Percentiles rank a stretch among this genome's conserved stretches.
Evolutionary conservation across 2,329 filamentous ascomycete genomes (phyloP).

Genomic region (Botryosphaeria dothidea): DNA sequence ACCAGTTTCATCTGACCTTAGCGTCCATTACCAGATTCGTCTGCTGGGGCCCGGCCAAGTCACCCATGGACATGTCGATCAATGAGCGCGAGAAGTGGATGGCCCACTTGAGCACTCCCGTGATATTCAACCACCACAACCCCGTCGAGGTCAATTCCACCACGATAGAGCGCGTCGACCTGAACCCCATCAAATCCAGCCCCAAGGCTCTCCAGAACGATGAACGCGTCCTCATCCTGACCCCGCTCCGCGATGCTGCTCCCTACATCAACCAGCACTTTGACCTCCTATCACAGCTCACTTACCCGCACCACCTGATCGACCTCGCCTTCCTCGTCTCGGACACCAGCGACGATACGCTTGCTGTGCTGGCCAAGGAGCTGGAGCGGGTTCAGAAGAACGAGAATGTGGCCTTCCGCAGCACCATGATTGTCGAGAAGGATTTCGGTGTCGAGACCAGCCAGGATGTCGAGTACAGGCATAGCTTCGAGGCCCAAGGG

Average conservation of each 20-base stretch:
- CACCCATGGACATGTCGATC: constrained; percentile 91
- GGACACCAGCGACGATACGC: constrained; percentile 87
- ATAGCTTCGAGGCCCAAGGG: constrained; percentile 83
- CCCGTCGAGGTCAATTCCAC: constrained; percentile 81
- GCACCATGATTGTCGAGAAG: constrained; percentile 83
- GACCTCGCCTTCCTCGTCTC: constrained; percentile 93
- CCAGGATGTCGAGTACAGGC: constrained; percentile 79
- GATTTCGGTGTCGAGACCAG: constrained; percentile 78
- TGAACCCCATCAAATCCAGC: constrained; percentile 83
- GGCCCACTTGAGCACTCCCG: constrained; percentile 83
- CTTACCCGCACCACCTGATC: constrained; percentile 93
- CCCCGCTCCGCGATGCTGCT: constrained; percentile 87
- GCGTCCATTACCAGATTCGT: constrained; percentile 70
- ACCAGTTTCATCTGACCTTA: neutral
- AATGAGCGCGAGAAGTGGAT: constrained; percentile 93
- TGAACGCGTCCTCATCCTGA: constrained; percentile 88
- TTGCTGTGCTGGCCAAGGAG: constrained; percentile 82
- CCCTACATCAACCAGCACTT: constrained; percentile 85
- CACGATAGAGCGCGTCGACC: constrained; percentile 76
- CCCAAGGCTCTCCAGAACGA: constrained; percentile 75
- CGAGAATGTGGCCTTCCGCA: constrained; percentile 81
- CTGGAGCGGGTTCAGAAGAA: constrained; percentile 81
- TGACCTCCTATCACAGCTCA: constrained; percentile 83
- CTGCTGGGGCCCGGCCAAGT: constrained; percentile 92
- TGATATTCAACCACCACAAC: constrained; percentile 94